Base-by-base conservation (phyloP, 768 basidiomycete species). In the Asterophora parasitica region DNA sequence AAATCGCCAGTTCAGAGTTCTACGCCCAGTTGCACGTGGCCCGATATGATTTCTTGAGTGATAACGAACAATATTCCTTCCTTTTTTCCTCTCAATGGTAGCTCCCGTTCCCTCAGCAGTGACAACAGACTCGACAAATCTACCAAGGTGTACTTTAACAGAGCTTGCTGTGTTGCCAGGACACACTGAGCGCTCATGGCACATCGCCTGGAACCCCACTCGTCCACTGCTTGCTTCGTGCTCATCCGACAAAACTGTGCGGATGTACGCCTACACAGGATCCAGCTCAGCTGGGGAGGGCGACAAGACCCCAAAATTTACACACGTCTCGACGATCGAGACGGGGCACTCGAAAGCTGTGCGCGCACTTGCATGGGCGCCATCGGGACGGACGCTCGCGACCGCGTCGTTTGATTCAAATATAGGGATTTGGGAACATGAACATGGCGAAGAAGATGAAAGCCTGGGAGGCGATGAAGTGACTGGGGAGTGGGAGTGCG, bases 361-460 rank as follows among this genome's bases (percentile, higher is more conserved):
- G 7, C 79, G 96, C 16, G 74, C 82, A 10, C 57, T 97, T 26
- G 84, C 90, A 2, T 99, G 94, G 91, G 73, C 90, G 4, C 94
- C 94, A 0, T 85, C 88, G 6, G 95, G 95, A 0, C 72, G 75
- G 38, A 85, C 85, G 1, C 75, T 99, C 13, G 94, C 92, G 0
- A 92, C 92, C 0, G 96, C 85, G 0, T 94, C 91, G 4, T 99
- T 99, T 57, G 96, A 99, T 61, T 79, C 91, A 1, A 90, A 88
- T 49, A 85, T 98, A 30, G 88, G 86, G 1, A 75, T 98, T 31
- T 98, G 93, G 92, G 91, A 91, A 58, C 80, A 81, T 52, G 81
- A 81, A 44, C 30, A 23, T 6, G 23, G 23, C 30, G 30, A 31
- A 31, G 69, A 64, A 4, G 66, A 60, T 6, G 67, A 64, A 11